These are phyloP conservation scores for Saccharomycopsis guyanensis DNA, from an alignment of 805 yeast species.

Conservation along the genomic window DNA sequence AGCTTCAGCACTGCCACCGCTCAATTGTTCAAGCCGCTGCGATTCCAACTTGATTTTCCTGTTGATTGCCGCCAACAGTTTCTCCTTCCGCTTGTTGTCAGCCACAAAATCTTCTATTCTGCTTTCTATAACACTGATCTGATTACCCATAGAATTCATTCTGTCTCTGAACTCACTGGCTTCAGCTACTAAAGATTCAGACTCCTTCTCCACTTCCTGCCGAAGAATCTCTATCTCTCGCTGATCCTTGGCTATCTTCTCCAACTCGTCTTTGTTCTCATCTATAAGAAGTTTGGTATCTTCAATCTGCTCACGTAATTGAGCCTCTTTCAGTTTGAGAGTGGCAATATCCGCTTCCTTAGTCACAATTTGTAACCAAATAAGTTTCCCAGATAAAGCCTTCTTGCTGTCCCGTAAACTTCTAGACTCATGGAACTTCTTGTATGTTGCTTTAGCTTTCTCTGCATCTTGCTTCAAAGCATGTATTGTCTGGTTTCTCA, in stretches of 20 bases:
- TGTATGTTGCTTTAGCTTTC: slow-evolving; percentile 35
- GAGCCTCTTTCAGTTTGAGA: slow-evolving; percentile 18
- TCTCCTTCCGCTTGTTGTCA: slow-evolving; percentile 16
- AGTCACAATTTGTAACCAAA: slow-evolving; percentile 38
- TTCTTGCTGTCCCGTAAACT: slow-evolving; percentile 33
- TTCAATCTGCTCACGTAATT: slow-evolving; percentile 20
- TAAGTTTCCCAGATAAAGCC: slow-evolving; percentile 38
- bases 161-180: slow-evolving; percentile 23
- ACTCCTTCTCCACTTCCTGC: neutral
- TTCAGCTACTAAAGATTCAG: slow-evolving; percentile 12
- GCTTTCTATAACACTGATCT: slow-evolving; percentile 23
- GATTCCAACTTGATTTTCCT: slow-evolving; percentile 30
- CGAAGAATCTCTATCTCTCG: slow-evolving; percentile 19
- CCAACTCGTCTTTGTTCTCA: slow-evolving; percentile 23
- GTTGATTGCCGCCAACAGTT: slow-evolving; percentile 5
- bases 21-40: slow-evolving; percentile 32
- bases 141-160: slow-evolving; percentile 23
- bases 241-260: slow-evolving; percentile 22
- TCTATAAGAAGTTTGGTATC: slow-evolving; percentile 19
- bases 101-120: slow-evolving; percentile 19
- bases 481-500: slow-evolving; percentile 33
- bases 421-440: slow-evolving; percentile 34
- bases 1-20: slow-evolving; percentile 31
- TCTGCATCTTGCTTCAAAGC: slow-evolving; percentile 34
- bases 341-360: slow-evolving; percentile 24